These are phyloP conservation scores for Picochlorum sp. DNA, from an alignment of 139 green algal species.

Conservation along the genomic window DNA sequence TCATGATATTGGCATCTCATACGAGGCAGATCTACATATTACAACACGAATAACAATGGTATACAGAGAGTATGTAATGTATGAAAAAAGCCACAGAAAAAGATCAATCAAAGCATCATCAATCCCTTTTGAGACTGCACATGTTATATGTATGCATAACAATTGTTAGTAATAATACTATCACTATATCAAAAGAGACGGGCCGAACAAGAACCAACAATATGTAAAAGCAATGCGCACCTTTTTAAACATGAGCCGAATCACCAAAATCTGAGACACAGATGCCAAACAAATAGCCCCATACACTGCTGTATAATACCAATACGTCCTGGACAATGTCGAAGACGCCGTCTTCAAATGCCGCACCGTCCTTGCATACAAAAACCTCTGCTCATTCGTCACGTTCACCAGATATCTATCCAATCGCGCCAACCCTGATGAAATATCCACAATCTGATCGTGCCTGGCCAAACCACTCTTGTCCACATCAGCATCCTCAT, in stretches of 20 bases:
- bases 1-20: no score
- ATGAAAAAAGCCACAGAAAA: neutral
- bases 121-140: neutral
- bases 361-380: conserved; percentile 24
- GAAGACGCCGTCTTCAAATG: conserved; percentile 29
- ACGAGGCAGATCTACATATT: no score
- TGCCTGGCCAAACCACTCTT: conserved; percentile 4
- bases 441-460: conserved; percentile 27
- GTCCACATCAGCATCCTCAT: conserved; percentile 3
- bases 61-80: neutral
- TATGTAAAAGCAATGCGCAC: neutral
- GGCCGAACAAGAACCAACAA: neutral
- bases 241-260: conserved; percentile 17
- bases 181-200: neutral
- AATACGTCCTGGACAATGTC: conserved; percentile 22
- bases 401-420: conserved; percentile 35
- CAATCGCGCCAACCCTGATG: conserved; percentile 23
- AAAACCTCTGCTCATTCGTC: conserved; percentile 30
- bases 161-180: neutral
- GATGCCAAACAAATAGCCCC: conserved; percentile 16
- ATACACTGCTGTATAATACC: conserved; percentile 29
- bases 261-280: conserved; percentile 18
- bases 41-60: neutral
- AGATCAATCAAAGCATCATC: conserved; percentile 2
- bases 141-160: neutral